phyloP scores from a whole-genome alignment of 2,329 filamentous ascomycete species.

The Phoma herbarum region DNA sequence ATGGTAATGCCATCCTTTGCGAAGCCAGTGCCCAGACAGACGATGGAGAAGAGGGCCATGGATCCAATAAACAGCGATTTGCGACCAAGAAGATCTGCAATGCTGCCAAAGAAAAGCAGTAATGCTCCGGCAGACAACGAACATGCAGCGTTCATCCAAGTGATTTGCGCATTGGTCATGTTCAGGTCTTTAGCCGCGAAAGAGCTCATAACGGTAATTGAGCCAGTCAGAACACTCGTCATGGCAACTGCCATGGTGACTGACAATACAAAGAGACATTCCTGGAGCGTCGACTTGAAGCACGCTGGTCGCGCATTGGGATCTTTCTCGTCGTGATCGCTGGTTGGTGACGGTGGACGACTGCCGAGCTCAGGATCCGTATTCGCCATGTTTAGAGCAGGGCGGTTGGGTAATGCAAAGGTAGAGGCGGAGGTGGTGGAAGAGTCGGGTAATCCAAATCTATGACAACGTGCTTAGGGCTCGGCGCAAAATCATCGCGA shows the following conservation, averaged over 20 bases:
- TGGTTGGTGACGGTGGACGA: slow-evolving; percentile 30
- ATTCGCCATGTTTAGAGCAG: slow-evolving; percentile 21
- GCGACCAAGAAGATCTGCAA: slow-evolving; percentile 73
- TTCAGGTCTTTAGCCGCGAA: slow-evolving; percentile 66
- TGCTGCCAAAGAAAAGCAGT: slow-evolving; percentile 71
- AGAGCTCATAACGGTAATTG: slow-evolving; percentile 68
- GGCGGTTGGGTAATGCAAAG: not conserved
- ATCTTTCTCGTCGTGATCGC: slow-evolving; percentile 36
- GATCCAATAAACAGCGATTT: slow-evolving; percentile 68
- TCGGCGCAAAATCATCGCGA: not conserved
- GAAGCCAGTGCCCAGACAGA: slow-evolving; percentile 68
- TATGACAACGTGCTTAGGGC: slow-evolving; percentile 3
- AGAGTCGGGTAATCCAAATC: not conserved
- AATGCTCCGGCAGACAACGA: slow-evolving; percentile 71
- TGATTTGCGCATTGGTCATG: slow-evolving; percentile 72
- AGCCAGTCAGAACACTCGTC: slow-evolving; percentile 66
- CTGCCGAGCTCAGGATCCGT: slow-evolving; percentile 28
- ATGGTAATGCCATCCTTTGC: slow-evolving; percentile 66
- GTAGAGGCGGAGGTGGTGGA: not conserved
- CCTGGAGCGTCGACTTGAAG: slow-evolving; percentile 69
- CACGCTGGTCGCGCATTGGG: slow-evolving; percentile 60
- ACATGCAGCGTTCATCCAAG: slow-evolving; percentile 72
- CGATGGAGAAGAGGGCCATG: slow-evolving; percentile 66
- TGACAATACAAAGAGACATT: slow-evolving; percentile 71
- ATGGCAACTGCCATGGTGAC: slow-evolving; percentile 73